A percentile compares a stretch with the other conserved stretches of the same genome.
phyloP scores from a whole-genome alignment of 1,139 yeast species.

The Magnusiomyces starmeri region DNA sequence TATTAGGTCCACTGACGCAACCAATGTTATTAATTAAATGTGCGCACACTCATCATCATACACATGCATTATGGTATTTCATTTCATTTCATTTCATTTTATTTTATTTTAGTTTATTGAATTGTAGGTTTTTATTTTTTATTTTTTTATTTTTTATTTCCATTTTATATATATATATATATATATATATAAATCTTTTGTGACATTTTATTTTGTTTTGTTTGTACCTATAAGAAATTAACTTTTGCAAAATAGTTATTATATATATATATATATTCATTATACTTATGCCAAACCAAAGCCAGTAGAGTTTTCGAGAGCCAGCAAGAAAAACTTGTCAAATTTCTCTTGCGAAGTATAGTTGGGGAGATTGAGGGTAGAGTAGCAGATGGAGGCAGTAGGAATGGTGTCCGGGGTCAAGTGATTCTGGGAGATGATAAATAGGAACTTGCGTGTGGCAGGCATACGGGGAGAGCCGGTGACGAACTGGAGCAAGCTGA shows the following conservation, averaged over 20 bases:
- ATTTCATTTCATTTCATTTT: no score
- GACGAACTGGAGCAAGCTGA: constrained; percentile 26
- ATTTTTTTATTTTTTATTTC: no score
- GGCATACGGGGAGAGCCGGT: constrained; percentile 28
- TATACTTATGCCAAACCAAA: constrained; percentile 25
- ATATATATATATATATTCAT: not conserved
- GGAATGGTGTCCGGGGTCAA: constrained; percentile 20
- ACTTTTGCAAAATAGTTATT: not conserved
- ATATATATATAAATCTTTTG: no score
- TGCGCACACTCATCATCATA: no score
- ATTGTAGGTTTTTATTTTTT: no score
- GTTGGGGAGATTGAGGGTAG: constrained; percentile 25
- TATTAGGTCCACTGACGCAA: no score
- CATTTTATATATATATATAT: no score
- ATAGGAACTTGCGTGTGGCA: constrained; percentile 19
- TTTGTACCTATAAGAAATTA: no score
- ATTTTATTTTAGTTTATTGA: not conserved
- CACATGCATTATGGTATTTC: no score
- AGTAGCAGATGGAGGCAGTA: constrained; percentile 28
- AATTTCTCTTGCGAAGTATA: constrained; percentile 19
- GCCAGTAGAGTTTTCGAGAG: constrained; percentile 27
- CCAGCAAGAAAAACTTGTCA: constrained; percentile 20
- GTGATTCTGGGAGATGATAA: not conserved
- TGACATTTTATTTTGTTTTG: not conserved
- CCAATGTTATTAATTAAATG: no score